Percentiles rank a stretch among this genome's conserved stretches.
phyloP scores from a whole-genome alignment of 2,329 filamentous ascomycete genomes.

The Epichloe sibirici region DNA sequence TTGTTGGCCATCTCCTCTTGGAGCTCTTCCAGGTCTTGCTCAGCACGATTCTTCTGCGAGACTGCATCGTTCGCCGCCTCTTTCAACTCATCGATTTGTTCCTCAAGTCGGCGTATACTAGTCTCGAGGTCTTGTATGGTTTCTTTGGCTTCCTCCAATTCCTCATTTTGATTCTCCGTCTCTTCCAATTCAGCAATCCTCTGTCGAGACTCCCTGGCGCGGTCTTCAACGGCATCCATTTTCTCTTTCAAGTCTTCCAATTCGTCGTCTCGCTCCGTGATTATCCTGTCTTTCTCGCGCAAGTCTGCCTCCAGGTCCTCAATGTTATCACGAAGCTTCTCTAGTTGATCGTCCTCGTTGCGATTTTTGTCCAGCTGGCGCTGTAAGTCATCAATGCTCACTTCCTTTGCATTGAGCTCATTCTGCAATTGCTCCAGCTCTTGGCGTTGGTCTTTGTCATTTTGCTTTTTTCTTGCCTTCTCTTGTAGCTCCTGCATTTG shows the following conservation, averaged over 20 bases:
- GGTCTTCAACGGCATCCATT: constrained; percentile 41
- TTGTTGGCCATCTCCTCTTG: constrained; percentile 72
- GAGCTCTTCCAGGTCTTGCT: constrained; percentile 49
- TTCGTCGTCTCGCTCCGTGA: constrained; percentile 66
- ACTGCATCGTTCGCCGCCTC: constrained; percentile 41
- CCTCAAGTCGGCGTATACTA: constrained; percentile 39
- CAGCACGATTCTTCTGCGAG: constrained; percentile 43
- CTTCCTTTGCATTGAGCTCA: constrained; percentile 44
- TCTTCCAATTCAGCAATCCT: constrained; percentile 44
- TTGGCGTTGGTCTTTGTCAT: constrained; percentile 54
- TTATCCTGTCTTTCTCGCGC: constrained; percentile 59
- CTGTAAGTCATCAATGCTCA: constrained; percentile 48
- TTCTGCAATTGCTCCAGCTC: constrained; percentile 47
- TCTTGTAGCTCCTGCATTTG: constrained; percentile 77
- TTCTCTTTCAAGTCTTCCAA: constrained; percentile 52
- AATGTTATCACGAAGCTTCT: constrained; percentile 60
- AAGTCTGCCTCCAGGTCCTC: constrained; percentile 65
- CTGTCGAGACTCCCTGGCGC: constrained; percentile 42
- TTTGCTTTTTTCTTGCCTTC: constrained; percentile 63
- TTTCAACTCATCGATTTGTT: constrained; percentile 41
- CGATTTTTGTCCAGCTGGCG: constrained; percentile 45
- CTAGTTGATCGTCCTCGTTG: constrained; percentile 44
- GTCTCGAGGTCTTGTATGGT: constrained; percentile 47
- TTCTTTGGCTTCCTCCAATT: constrained; percentile 43
- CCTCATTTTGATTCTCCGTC: constrained; percentile 37